phyloP scores from a whole-genome alignment of 2,329 filamentous ascomycete genomes.

The Pestalotiopsis sp. region DNA sequence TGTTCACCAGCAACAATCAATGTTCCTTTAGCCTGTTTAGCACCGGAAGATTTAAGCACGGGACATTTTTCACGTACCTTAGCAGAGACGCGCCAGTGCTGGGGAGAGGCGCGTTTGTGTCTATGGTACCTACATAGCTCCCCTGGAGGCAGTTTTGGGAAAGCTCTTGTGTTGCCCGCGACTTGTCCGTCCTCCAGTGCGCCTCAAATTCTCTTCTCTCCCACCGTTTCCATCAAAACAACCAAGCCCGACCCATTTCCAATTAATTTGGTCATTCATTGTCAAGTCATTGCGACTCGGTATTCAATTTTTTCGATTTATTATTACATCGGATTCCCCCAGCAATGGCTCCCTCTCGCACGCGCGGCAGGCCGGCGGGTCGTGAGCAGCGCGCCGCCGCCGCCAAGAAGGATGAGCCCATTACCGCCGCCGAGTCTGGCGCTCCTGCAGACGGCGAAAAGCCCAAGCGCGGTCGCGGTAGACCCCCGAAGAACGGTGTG shows the following conservation, averaged over 20 bases:
- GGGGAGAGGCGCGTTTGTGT: background rate
- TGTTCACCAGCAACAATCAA: background rate
- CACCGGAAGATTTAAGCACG: background rate
- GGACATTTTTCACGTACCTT: background rate
- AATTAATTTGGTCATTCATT: background rate
- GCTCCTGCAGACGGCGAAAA: constrained; percentile 10
- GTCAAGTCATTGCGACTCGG: background rate
- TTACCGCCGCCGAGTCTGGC: constrained; percentile 20
- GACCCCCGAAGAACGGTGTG: constrained; percentile 42
- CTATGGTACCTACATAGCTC: background rate
- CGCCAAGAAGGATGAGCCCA: constrained; percentile 16
- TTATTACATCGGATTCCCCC: background rate
- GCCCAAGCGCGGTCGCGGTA: constrained; percentile 40
- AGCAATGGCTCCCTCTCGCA: constrained; percentile 14
- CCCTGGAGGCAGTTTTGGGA: background rate
- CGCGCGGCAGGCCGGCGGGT: constrained; percentile 15
- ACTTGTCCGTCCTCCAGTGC: background rate
- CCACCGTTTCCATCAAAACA: background rate
- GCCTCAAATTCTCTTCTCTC: background rate
- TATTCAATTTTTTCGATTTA: background rate
- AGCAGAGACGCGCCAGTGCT: background rate
- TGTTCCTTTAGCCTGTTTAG: background rate
- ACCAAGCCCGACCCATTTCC: background rate
- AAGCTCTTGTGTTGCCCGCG: background rate
- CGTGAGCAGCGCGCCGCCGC: constrained; percentile 12